These are phyloP conservation scores for Pythium myriotylum DNA, from an alignment of 352 stramenopile species.

Conservation along the genomic window DNA sequence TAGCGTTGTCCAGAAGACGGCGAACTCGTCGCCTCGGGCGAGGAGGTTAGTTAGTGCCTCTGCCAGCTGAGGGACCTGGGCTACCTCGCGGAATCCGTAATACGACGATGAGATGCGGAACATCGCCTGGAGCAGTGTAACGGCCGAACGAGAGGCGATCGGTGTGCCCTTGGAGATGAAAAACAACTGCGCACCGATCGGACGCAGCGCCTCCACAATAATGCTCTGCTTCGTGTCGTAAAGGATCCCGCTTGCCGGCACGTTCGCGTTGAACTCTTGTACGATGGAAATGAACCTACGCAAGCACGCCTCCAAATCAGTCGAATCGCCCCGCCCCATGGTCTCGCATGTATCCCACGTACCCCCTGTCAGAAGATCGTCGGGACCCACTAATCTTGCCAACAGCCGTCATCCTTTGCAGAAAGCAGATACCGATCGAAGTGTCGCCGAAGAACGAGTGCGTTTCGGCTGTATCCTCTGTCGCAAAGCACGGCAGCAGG, in stretches of 20 bases:
- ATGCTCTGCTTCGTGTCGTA: slow-evolving; percentile 85
- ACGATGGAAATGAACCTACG: slow-evolving; percentile 80
- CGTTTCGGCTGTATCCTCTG: slow-evolving; percentile 67
- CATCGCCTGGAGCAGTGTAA: slow-evolving; percentile 80
- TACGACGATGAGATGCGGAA: slow-evolving; percentile 87
- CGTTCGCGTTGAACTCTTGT: slow-evolving; percentile 91
- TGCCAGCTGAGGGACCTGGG: slow-evolving; percentile 72
- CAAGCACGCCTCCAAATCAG: slow-evolving; percentile 24
- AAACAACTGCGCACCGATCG: slow-evolving; percentile 81
- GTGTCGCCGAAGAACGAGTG: slow-evolving; percentile 81
- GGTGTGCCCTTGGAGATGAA: slow-evolving; percentile 71
- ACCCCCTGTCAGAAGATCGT: slow-evolving; percentile 65
- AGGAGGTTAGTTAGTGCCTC: slow-evolving; percentile 82
- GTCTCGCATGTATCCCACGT: slow-evolving; percentile 28
- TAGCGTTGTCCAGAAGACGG: slow-evolving; percentile 86
- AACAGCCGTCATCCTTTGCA: slow-evolving; percentile 75
- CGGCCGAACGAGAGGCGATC: slow-evolving; percentile 62
- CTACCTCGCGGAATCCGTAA: slow-evolving; percentile 85
- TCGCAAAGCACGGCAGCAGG: slow-evolving; percentile 70
- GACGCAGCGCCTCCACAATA: slow-evolving; percentile 73
- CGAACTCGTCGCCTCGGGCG: slow-evolving; percentile 80
- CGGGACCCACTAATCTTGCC: slow-evolving; percentile 59
- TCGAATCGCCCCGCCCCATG: slow-evolving; percentile 14
- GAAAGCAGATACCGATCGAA: slow-evolving; percentile 78
- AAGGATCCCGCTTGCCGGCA: slow-evolving; percentile 78